Evolutionary conservation across 2,329 filamentous ascomycete species (phyloP).

Genomic region (Juglanconis oblonga): DNA sequence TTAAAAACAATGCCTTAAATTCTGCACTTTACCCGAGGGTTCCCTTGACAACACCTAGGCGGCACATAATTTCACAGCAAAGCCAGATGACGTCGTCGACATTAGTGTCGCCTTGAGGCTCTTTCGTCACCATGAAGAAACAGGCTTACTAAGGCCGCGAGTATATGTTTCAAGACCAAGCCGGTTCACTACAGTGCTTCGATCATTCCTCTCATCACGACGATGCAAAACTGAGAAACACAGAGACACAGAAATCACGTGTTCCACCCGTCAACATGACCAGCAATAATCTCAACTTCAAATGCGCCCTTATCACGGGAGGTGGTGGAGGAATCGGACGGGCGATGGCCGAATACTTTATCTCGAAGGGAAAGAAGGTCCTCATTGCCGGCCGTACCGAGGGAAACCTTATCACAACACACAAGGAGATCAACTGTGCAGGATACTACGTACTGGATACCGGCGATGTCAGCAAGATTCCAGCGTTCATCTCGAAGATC

Average conservation of each 20-base stretch:
- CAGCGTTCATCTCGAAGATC: slow-evolving; percentile 42
- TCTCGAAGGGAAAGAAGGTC: slow-evolving; percentile 45
- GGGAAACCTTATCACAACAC: slow-evolving; percentile 44
- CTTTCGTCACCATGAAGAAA: too few species aligned
- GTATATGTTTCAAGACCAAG: neutral
- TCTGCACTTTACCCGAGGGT: too few species aligned
- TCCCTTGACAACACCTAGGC: neutral
- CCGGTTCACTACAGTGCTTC: neutral
- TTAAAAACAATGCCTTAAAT: too few species aligned
- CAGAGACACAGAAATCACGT: too few species aligned
- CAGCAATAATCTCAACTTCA: slow-evolving; percentile 31
- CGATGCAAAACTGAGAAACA: too few species aligned
- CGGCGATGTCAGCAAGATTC: slow-evolving; percentile 40
- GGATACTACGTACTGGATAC: slow-evolving; percentile 54
- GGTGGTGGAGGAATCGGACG: slow-evolving; percentile 51
- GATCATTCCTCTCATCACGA: too few species aligned
- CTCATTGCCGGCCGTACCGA: slow-evolving; percentile 54
- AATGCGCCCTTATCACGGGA: slow-evolving; percentile 47
- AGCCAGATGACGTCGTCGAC: neutral
- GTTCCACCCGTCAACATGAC: slow-evolving; percentile 10
- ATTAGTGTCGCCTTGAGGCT: too few species aligned
- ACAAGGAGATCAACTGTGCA: slow-evolving; percentile 40
- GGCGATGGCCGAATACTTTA: slow-evolving; percentile 44
- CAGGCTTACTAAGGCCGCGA: neutral
- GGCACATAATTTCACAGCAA: neutral